Percentiles rank a stretch among this genome's conserved stretches.
Evolutionary conservation across 2,329 filamentous ascomycete genomes (phyloP).

Genomic region (Penicillium sp.): DNA sequence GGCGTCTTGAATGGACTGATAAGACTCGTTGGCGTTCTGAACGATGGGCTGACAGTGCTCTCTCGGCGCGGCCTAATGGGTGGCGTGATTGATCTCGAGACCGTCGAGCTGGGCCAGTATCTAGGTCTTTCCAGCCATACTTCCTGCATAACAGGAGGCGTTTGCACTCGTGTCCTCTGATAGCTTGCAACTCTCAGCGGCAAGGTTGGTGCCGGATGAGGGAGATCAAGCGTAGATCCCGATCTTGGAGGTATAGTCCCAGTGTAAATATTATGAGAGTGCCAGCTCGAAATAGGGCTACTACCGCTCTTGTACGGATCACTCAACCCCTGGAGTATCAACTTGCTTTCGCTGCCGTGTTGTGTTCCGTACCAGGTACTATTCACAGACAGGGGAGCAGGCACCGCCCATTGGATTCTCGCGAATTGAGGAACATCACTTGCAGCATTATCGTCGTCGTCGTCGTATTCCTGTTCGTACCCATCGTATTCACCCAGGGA

Average conservation of each 20-base stretch:
- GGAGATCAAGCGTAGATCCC: neutral
- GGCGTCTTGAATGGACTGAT: neutral
- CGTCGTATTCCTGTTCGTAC: neutral
- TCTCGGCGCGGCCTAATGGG: neutral
- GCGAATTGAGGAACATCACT: neutral
- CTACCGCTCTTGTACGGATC: neutral
- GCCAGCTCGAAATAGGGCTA: neutral
- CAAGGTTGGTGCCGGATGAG: neutral
- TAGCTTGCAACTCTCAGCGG: neutral
- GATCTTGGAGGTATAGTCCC: neutral
- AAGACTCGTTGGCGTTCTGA: constrained; percentile 1
- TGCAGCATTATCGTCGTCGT: neutral
- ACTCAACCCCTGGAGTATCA: constrained; percentile 5
- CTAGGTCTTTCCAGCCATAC: neutral
- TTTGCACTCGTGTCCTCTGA: neutral
- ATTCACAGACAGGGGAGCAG: neutral
- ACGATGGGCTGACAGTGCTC: neutral
- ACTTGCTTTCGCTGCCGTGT: neutral
- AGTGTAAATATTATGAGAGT: neutral
- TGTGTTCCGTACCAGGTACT: neutral
- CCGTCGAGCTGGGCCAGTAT: neutral
- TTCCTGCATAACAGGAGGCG: neutral
- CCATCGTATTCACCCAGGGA: neutral
- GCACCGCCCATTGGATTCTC: neutral
- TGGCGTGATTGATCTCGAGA: neutral